Conservation (phyloP, 192 early-diverging fungal species). For the Linnemannia exigua region DNA sequence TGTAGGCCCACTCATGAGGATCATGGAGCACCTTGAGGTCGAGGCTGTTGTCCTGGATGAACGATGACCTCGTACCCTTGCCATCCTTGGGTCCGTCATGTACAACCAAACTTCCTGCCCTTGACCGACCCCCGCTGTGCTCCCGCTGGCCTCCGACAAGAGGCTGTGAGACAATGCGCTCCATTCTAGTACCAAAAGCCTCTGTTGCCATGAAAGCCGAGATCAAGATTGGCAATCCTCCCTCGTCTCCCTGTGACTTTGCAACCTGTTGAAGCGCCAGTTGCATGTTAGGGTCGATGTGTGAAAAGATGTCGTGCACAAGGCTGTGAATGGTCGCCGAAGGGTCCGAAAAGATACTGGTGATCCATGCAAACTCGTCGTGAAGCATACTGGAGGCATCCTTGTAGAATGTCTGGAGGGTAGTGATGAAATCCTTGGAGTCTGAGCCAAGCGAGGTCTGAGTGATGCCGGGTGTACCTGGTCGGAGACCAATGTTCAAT, state of each 20-base stretch:
- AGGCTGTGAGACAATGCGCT: constrained; percentile 65
- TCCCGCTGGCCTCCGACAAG: constrained; percentile 47
- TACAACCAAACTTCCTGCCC: constrained; percentile 42
- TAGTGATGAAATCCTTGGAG: constrained; percentile 49
- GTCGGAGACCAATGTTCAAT: constrained; percentile 6
- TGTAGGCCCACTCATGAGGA: constrained; percentile 68
- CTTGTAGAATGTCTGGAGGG: constrained; percentile 66
- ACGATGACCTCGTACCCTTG: constrained; percentile 10
- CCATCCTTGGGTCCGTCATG: constrained; percentile 19
- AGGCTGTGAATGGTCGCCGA: constrained; percentile 61
- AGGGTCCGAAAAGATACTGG: constrained; percentile 68
- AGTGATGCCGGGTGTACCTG: neutral
- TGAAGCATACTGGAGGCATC: constrained; percentile 64
- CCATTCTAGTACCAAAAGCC: constrained; percentile 67
- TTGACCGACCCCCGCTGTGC: constrained; percentile 24
- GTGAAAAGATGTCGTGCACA: constrained; percentile 63
- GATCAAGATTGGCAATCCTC: constrained; percentile 58
- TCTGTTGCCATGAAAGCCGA: constrained; percentile 65
- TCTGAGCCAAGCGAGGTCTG: neutral
- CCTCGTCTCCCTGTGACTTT: constrained; percentile 43
- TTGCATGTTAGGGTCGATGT: constrained; percentile 65
- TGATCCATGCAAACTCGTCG: constrained; percentile 72
- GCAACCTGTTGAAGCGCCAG: constrained; percentile 30
- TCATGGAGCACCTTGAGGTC: constrained; percentile 41
- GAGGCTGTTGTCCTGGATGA: constrained; percentile 13